These are phyloP conservation scores for Pyropia haitanensis DNA, from an alignment of 23 red algal species.

Conservation along the genomic window DNA sequence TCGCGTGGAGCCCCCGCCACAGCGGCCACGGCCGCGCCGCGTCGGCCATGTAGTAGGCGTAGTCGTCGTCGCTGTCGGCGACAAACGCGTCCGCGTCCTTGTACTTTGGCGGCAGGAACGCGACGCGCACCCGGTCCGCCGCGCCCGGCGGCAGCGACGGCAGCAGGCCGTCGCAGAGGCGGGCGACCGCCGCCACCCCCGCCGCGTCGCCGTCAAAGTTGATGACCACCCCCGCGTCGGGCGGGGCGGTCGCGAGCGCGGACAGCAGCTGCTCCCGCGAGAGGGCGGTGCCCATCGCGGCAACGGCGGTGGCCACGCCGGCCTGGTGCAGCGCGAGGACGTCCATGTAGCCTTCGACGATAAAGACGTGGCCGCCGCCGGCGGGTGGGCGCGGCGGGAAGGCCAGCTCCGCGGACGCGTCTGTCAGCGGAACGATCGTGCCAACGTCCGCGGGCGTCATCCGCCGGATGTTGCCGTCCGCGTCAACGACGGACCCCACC, in stretches of 20 bases:
- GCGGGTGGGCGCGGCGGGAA: too few species aligned
- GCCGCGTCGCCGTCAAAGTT: conserved; percentile 74
- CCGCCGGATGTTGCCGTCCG: too few species aligned
- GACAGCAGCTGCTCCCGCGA: conserved; percentile 41
- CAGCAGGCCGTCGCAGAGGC: conserved; percentile 46
- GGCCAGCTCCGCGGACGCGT: not conserved
- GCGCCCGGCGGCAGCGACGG: conserved; percentile 11
- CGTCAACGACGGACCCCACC: too few species aligned
- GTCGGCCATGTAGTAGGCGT: conserved; percentile 15
- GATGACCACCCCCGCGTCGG: conserved; percentile 35
- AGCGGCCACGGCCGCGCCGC: too few species aligned
- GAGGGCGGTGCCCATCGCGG: conserved; percentile 69
- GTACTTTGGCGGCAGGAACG: conserved; percentile 14
- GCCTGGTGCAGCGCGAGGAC: conserved; percentile 66
- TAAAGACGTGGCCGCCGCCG: conserved; percentile 27
- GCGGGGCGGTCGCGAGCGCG: conserved; percentile 4
- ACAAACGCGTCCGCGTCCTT: conserved; percentile 73
- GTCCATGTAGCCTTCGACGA: conserved; percentile 94
- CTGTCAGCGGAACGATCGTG: not conserved
- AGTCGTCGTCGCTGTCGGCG: conserved; percentile 9
- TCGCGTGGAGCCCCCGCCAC: too few species aligned
- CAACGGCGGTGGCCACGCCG: conserved; percentile 44
- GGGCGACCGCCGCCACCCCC: conserved; percentile 34
- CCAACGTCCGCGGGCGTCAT: too few species aligned
- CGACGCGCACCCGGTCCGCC: conserved; percentile 31